phyloP scores from a whole-genome alignment of 768 basidiomycete genomes.

The Kondoa subrosea region DNA sequence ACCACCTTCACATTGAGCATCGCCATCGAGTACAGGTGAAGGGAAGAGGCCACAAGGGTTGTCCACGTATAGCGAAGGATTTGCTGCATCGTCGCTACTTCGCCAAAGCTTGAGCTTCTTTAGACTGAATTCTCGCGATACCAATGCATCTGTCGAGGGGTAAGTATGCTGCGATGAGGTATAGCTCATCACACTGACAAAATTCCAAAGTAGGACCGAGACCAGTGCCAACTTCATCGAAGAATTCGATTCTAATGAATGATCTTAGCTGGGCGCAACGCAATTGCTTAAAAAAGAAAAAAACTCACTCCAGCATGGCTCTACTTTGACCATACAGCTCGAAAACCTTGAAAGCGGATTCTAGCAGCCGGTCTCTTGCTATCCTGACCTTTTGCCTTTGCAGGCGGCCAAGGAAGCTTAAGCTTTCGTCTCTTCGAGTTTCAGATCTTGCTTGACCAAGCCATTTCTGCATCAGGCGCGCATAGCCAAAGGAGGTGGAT shows the following conservation, averaged over 20 bases:
- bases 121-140: conserved; percentile 83
- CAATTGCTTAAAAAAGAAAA: background rate
- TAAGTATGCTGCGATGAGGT: background rate
- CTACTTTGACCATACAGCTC: conserved; percentile 78
- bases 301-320: conserved; percentile 54
- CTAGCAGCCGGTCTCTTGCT: conserved; percentile 80
- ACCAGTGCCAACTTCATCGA: conserved; percentile 95
- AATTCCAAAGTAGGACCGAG: conserved; percentile 95
- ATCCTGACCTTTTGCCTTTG: conserved; percentile 94
- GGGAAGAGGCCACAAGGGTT: conserved; percentile 47
- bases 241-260: conserved; percentile 57
- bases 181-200: conserved; percentile 33
- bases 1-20: conserved; percentile 21
- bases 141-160: conserved; percentile 47
- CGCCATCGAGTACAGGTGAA: conserved; percentile 39
- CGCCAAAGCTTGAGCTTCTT: conserved; percentile 81
- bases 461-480: conserved; percentile 85
- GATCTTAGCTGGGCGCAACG: background rate
- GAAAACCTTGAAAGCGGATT: conserved; percentile 91
- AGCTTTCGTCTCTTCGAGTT: conserved; percentile 67
- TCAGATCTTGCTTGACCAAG: conserved; percentile 55
- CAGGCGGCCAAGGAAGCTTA: conserved; percentile 77
- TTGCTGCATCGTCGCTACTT: conserved; percentile 38
- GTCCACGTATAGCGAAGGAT: background rate
- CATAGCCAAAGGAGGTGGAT: conserved; percentile 93